Base-by-base conservation (phyloP, 75 land plant genomes). In the Azolla pinnata region DNA sequence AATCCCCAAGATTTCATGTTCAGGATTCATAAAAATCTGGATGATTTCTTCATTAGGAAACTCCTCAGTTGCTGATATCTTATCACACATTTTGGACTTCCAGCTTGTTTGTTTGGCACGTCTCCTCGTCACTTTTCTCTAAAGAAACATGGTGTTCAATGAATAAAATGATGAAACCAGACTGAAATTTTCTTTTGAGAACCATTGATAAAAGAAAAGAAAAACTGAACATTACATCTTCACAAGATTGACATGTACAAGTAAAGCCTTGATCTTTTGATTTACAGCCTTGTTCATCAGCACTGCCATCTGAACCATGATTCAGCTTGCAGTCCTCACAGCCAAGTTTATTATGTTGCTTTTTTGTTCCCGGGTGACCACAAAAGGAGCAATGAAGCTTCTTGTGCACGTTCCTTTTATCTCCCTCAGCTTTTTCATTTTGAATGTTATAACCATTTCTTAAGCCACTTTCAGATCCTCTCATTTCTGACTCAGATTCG, bases 331-430 rank as follows among this genome's bases (percentile, higher is more conserved):
- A 88, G 56, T 67, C 51, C 19, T 74, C 79, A 72, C 93, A 88
- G 30, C 79, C 62, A 68, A 57, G 31, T 60, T 75, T 80, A 1
- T 33, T 20, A 67, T 89, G 96, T 32, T 48, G 52, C 61, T 44
- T 80, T 53, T 75, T 84, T 57, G 40, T 80, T 19, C 96, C 96
- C 23, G 96, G 96, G 76, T 89, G 96, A 20, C 96, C 96, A 69
- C 96, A 89, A 26, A 58, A 42, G 32, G 96, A 85, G 71, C 96
- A 89, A 62, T 89, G 96, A 42, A 72, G 60, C 45, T 55, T 33
- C 64, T 67, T 81, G 28, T 2, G 51, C 45, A 52, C 67, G 53
- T 60, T 12, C 9, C 14, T 1, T 0, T 17, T 35, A 4, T 44
- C 25, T 44, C 30, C 30, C 26, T 17, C 3, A 4, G 7, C 5